Conservation (phyloP, 495 filamentous ascomycete species). For the Xylaria curta region DNA sequence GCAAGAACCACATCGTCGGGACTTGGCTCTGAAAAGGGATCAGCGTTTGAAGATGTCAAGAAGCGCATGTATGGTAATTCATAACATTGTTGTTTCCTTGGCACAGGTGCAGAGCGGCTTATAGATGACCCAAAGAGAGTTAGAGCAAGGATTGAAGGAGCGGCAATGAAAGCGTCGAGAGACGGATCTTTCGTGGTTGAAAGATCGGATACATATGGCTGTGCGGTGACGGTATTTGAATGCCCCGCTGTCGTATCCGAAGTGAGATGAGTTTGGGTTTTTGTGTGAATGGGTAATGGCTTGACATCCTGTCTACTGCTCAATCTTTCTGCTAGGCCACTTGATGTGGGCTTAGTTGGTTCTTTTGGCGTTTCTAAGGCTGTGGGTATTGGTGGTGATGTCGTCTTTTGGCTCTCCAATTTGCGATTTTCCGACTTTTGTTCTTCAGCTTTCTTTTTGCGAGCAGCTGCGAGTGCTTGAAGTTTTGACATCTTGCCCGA, state of each 20-base stretch:
- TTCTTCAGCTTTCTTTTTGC: slow-evolving; percentile 82
- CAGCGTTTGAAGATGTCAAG: slow-evolving; percentile 42
- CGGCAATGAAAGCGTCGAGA: slow-evolving; percentile 45
- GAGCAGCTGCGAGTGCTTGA: slow-evolving; percentile 84
- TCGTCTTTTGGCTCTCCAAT: slow-evolving; percentile 37
- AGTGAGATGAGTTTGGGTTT: not conserved
- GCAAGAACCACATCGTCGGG: slow-evolving; percentile 89
- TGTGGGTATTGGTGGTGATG: slow-evolving; percentile 17
- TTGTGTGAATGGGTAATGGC: slow-evolving; percentile 14
- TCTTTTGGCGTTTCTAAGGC: slow-evolving; percentile 28
- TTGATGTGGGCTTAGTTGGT: slow-evolving; percentile 19
- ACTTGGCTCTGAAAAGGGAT: slow-evolving; percentile 87
- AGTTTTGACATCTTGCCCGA: slow-evolving; percentile 85
- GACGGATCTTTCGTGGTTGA: slow-evolving; percentile 6
- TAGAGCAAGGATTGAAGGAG: slow-evolving; percentile 72
- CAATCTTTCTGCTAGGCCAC: slow-evolving; percentile 4
- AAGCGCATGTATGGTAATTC: slow-evolving; percentile 59
- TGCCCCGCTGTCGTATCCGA: not conserved
- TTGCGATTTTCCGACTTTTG: slow-evolving; percentile 51
- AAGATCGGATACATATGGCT: not conserved
- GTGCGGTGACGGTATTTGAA: slow-evolving; percentile 2
- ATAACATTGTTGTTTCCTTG: slow-evolving; percentile 45
- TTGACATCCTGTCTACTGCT: not conserved
- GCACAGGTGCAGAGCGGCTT: slow-evolving; percentile 41
- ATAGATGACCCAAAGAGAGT: slow-evolving; percentile 63